Percentiles rank a stretch among this genome's conserved stretches.
phyloP scores from a whole-genome alignment of 352 stramenopile genomes.

The Phytophthora colocasiae region DNA sequence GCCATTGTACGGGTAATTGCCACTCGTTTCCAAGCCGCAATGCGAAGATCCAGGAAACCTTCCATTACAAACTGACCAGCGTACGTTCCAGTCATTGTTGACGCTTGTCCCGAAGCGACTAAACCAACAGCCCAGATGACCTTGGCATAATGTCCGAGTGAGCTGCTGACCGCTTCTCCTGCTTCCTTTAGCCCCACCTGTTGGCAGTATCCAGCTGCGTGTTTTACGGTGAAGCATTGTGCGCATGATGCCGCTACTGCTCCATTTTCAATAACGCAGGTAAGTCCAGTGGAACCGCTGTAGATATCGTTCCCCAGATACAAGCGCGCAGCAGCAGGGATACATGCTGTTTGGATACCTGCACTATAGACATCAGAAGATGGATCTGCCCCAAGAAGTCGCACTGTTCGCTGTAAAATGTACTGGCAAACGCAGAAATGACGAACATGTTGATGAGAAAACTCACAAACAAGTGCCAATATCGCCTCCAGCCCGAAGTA shows the following conservation, averaged over 20 bases:
- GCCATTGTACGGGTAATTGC: slow-evolving; percentile 89
- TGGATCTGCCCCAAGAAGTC: slow-evolving; percentile 48
- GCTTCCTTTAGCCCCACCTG: slow-evolving; percentile 80
- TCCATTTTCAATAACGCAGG: slow-evolving; percentile 42
- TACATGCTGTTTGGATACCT: slow-evolving; percentile 71
- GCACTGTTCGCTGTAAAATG: slow-evolving; percentile 84
- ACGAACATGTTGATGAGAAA: slow-evolving; percentile 95
- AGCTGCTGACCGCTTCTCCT: slow-evolving; percentile 66
- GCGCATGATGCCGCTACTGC: slow-evolving; percentile 28
- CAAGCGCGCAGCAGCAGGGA: slow-evolving; percentile 57
- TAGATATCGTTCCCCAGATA: slow-evolving; percentile 68
- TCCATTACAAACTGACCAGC: slow-evolving; percentile 96
- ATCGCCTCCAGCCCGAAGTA: slow-evolving; percentile 91
- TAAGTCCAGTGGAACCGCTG: slow-evolving; percentile 54
- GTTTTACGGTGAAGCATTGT: slow-evolving; percentile 48
- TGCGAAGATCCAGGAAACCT: slow-evolving; percentile 89
- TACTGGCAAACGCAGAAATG: slow-evolving; percentile 90
- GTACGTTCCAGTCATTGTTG: slow-evolving; percentile 95
- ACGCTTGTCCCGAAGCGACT: slow-evolving; percentile 90
- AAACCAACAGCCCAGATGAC: slow-evolving; percentile 91
- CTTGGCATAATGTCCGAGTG: slow-evolving; percentile 67
- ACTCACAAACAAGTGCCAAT: slow-evolving; percentile 86
- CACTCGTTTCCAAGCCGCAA: slow-evolving; percentile 84
- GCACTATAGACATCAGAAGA: slow-evolving; percentile 52
- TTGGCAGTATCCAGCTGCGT: slow-evolving; percentile 68